Evolutionary conservation across 2,329 filamentous ascomycete genomes (phyloP).

Genomic region (Dryadomyces quercus-mongolicae): DNA sequence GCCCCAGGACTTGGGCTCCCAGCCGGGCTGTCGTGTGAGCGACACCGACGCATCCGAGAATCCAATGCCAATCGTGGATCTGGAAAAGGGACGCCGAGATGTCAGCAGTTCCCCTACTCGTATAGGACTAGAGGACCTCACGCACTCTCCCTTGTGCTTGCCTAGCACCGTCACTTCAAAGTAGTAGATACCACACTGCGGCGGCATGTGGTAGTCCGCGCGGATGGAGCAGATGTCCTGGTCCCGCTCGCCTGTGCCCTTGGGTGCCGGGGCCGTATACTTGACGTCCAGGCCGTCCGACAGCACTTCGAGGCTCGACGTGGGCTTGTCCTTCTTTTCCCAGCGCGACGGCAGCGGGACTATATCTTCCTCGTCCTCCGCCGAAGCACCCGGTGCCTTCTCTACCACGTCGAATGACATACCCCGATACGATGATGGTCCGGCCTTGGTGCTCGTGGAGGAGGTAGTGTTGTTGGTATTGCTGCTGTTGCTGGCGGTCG

Average conservation of each 20-base stretch:
- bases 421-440: constrained; percentile 54
- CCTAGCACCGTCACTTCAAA: constrained; percentile 56
- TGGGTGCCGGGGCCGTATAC: constrained; percentile 33
- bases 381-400: constrained; percentile 25
- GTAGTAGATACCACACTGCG: constrained; percentile 88
- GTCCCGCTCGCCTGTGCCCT: constrained; percentile 37
- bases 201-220: constrained; percentile 75
- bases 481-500: constrained; percentile 9
- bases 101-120: not conserved
- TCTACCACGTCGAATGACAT: constrained; percentile 80
- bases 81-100: constrained; percentile 15
- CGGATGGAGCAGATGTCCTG: constrained; percentile 74
- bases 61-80: constrained; percentile 50
- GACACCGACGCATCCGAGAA: constrained; percentile 43
- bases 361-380: constrained; percentile 40
- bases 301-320: constrained; percentile 56
- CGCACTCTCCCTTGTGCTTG: constrained; percentile 43
- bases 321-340: constrained; percentile 66
- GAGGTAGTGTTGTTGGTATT: not conserved
- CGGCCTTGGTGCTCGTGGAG: constrained; percentile 31
- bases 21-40: constrained; percentile 47
- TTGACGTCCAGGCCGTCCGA: constrained; percentile 63
- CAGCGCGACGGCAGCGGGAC: constrained; percentile 68
- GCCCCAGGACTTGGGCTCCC: constrained; percentile 57
- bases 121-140: constrained; percentile 10